Evolutionary conservation across 768 basidiomycete genomes (phyloP).

Genomic region (Phylloporus rhodoxanthus): DNA sequence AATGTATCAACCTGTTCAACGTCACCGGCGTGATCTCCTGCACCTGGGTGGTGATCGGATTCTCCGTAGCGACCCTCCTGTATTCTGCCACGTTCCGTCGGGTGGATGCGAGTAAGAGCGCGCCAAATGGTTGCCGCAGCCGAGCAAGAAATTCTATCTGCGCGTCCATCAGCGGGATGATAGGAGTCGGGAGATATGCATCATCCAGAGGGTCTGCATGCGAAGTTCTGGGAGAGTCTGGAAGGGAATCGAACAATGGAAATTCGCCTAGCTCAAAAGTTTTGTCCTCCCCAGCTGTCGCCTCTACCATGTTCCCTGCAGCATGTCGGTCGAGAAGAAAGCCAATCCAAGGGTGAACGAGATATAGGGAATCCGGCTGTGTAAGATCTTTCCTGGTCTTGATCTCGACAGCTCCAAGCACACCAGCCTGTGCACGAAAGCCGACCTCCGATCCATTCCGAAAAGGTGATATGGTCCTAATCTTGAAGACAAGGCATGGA

Average conservation of each 20-base stretch:
- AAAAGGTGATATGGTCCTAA: not conserved
- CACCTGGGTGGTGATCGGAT: not conserved
- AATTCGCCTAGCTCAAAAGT: not conserved
- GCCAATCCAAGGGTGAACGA: not conserved
- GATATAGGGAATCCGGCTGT: not conserved
- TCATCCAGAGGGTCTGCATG: not conserved
- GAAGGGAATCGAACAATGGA: not conserved
- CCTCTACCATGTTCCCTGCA: not conserved
- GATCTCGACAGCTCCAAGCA: not conserved
- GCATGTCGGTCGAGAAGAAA: not conserved
- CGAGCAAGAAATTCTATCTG: not conserved
- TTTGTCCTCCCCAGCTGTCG: not conserved
- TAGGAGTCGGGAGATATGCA: not conserved
- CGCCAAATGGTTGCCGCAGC: not conserved
- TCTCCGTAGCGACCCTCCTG: not conserved
- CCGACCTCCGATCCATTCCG: not conserved
- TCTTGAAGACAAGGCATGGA: not conserved
- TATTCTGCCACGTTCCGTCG: not conserved
- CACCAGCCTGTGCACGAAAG: not conserved
- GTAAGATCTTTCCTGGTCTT: not conserved
- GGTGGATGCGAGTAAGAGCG: not conserved
- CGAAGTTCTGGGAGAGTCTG: not conserved
- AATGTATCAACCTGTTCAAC: not conserved
- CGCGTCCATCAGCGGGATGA: not conserved
- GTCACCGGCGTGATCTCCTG: not conserved